These are phyloP conservation scores for Pseudocercospora eumusae DNA, from an alignment of 2,329 filamentous ascomycete genomes.

Conservation along the genomic window DNA sequence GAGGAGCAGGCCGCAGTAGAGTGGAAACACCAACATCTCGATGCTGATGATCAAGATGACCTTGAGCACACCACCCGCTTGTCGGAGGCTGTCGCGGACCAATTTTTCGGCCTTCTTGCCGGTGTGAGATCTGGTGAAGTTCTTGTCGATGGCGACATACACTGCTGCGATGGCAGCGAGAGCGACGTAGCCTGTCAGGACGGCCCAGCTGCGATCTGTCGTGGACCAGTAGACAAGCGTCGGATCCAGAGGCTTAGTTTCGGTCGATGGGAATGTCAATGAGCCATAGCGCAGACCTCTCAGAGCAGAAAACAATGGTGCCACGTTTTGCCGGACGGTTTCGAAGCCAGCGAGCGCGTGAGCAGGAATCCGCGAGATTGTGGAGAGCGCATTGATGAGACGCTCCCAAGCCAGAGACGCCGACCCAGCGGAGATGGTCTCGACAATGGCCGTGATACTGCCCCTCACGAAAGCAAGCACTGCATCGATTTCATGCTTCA, in stretches of 20 bases:
- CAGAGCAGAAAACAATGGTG: constrained; percentile 29
- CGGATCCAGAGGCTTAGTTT: constrained; percentile 38
- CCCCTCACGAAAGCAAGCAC: constrained; percentile 30
- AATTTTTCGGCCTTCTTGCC: constrained; percentile 67
- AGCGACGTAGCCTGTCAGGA: constrained; percentile 77
- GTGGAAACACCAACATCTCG: constrained; percentile 95
- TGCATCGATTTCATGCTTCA: constrained; percentile 31
- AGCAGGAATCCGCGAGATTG: constrained; percentile 22
- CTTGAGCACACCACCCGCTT: constrained; percentile 95
- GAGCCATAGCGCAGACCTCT: constrained; percentile 28
- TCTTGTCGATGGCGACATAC: constrained; percentile 73
- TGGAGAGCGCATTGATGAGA: constrained; percentile 13
- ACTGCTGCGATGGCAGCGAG: constrained; percentile 72
- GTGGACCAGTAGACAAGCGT: constrained; percentile 48
- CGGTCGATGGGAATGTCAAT: constrained; percentile 25
- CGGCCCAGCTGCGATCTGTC: constrained; percentile 66
- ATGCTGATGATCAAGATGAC: constrained; percentile 98
- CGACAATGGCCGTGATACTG: constrained; percentile 31
- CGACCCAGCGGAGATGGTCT: constrained; percentile 34
- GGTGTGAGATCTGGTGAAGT: constrained; percentile 66
- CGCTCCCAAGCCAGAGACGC: constrained; percentile 21
- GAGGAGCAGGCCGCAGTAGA: constrained; percentile 91
- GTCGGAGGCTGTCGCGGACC: constrained; percentile 79
- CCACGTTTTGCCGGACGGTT: constrained; percentile 21
- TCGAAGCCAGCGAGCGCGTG: constrained; percentile 20